Base-by-base conservation (phyloP, 1,139 yeast genomes). In the Blastobotrys buckinghamii region DNA sequence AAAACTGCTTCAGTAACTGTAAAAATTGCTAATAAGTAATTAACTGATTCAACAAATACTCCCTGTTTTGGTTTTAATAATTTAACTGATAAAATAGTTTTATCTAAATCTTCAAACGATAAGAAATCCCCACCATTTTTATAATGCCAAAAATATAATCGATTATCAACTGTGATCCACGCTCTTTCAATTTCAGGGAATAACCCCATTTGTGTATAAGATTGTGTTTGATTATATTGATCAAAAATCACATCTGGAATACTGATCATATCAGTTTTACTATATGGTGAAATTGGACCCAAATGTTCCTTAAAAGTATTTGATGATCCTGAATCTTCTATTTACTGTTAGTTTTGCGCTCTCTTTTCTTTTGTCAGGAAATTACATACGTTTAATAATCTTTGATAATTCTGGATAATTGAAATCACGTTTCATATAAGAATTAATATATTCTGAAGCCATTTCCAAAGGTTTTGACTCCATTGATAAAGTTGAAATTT, bases 81-180 rank as follows among this genome's bases (percentile, higher is more conserved):
- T 52, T 79, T 78, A 33, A 89, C 92, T 8, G 87, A 75, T 47
- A 86, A 71, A 45, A 92, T 88, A 1, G 95, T 78, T 58, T 87
- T 87, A 52, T 79, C 77, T 51, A 89, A 78, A 58, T 85, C 95
- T 62, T 89, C 97, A 50, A 90, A 84, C 6, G 88, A 81, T 56
- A 83, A 81, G 61, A 82, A 85, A 54, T 85, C 94, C 12, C 79
- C 71, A 10, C 84, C 71, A 44, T 81, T 79, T 53, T 71, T 72
- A 62, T 79, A 83, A 62, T 84, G 82, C 98, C 98, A 92, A 35
- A 94, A 75, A 36, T 85, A 78, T 59, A 94, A 73, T 59, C 84
- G 81, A 61, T 84, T 84, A 64, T 89, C 97, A 37, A 84, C 81
- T 2, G 87, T 81, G 42, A 90, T 77, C 97, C 97, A 92, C 8